Base-by-base conservation (phyloP, 345 rosid species). In the Populus simonii region DNA sequence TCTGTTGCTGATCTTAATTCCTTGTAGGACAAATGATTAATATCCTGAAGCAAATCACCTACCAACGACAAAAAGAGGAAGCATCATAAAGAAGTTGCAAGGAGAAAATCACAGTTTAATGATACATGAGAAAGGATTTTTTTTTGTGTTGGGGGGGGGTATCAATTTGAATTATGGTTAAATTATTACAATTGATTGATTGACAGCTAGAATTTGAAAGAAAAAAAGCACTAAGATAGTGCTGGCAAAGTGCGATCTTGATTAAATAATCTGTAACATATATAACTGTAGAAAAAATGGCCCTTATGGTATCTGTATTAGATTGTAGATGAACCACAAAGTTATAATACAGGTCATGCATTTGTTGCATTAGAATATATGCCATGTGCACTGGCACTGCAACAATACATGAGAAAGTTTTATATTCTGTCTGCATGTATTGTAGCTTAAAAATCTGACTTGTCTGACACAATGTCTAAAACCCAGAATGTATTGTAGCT, bases 1-100 rank as follows among this genome's bases (percentile, higher is more conserved):
- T 83, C 82, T 8, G 93, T 88, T 15, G 90, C 93, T 20, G 71
- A 75, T 68, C 82, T 83, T 70, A 90, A 41, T 57, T 86, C 85
- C 31, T 80, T 49, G 77, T 75, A 84, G 6, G 91, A 83, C 73
- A 90, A 72, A 78, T 85, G 84, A 45, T 87, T 84, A 36, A 78
- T 63, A 66, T 76, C 80, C 68, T 55, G 74, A 53, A 83, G 89
- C 70, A 73, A 66, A 68, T 87, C 68, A 39, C 67, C 93, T 88
- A 72, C 53, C 16, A 74, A 62, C 22, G 51, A 35, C 27, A 27
- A 73, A 72, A 67, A 72, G 47, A 8, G 57, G 23, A 66, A 71
- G 27, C 12, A 77, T 41, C 31, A 75, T 6, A 29, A 49, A 43
- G 13, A 38, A 57, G 25, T 66, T n/a, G 31, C 68, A 73, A 74